Evolutionary conservation across 352 stramenopile genomes (phyloP).

Genomic region (Phytophthora pinifolia): DNA sequence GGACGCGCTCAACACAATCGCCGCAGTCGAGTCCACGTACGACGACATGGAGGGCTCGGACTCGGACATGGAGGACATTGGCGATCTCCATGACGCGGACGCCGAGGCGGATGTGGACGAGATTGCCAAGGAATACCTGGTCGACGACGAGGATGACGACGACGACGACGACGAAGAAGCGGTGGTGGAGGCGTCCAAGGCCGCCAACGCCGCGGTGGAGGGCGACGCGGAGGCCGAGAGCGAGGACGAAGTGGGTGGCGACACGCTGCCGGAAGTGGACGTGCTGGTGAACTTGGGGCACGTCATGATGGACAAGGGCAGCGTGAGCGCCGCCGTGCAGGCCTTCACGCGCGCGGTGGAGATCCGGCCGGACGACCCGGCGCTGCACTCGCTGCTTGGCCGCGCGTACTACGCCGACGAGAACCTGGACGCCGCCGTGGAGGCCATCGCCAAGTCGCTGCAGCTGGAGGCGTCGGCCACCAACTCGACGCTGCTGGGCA

Average conservation of each 20-base stretch:
- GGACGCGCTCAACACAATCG: constrained; percentile 48
- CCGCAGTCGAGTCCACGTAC: constrained; percentile 55
- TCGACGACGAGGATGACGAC: constrained; percentile 43
- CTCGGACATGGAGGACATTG: constrained; percentile 49
- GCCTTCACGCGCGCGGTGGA: constrained; percentile 84
- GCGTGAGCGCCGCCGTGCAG: constrained; percentile 70
- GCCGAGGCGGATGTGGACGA: constrained; percentile 27
- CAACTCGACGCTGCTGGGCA: constrained; percentile 83
- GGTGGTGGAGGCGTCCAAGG: constrained; percentile 28
- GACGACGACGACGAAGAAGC: constrained; percentile 36
- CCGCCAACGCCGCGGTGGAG: constrained; percentile 9
- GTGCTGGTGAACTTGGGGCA: constrained; percentile 80
- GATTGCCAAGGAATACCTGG: constrained; percentile 32
- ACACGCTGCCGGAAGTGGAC: constrained; percentile 77
- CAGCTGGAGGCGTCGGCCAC: constrained; percentile 76
- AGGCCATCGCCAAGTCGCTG: constrained; percentile 62
- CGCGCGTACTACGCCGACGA: constrained; percentile 85
- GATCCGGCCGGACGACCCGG: constrained; percentile 70
- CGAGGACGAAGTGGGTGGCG: constrained; percentile 66
- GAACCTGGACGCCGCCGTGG: constrained; percentile 76
- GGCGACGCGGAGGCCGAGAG: constrained; percentile 32
- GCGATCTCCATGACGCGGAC: constrained; percentile 49
- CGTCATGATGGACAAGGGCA: constrained; percentile 85
- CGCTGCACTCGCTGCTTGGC: constrained; percentile 78
- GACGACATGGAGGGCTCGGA: constrained; percentile 49